Percentiles rank a stretch among this genome's conserved stretches.
Conservation (phyloP, 2,329 filamentous ascomycete species). For the Ophiocordyceps sinensis region DNA sequence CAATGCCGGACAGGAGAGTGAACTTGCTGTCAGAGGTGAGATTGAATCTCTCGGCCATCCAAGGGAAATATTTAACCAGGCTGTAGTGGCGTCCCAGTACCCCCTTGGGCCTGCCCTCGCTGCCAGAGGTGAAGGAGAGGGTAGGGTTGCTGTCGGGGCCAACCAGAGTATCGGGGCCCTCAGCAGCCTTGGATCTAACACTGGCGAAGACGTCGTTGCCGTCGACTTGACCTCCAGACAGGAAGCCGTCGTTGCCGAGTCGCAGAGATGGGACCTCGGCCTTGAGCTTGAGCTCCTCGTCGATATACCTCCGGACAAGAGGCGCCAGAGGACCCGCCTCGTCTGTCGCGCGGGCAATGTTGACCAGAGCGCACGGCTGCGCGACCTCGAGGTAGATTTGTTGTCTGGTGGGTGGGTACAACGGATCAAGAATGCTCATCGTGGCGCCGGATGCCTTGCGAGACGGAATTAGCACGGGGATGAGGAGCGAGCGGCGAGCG, state of each 20-base stretch:
- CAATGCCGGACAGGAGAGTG: constrained; percentile 74
- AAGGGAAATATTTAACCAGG: constrained; percentile 74
- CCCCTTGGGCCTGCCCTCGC: constrained; percentile 71
- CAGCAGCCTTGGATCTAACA: constrained; percentile 32
- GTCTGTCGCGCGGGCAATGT: constrained; percentile 56
- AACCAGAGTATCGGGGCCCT: constrained; percentile 57
- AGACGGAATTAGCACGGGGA: neutral
- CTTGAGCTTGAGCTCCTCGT: constrained; percentile 56
- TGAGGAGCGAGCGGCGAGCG: neutral
- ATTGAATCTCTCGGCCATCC: constrained; percentile 79
- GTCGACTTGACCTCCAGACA: constrained; percentile 53
- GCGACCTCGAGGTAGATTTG: constrained; percentile 64
- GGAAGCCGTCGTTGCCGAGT: constrained; percentile 53
- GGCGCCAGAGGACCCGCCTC: constrained; percentile 30
- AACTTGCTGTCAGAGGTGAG: constrained; percentile 61
- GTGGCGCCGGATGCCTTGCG: constrained; percentile 40
- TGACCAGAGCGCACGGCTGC: constrained; percentile 49
- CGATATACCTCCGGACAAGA: constrained; percentile 48
- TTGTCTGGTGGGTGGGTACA: constrained; percentile 15
- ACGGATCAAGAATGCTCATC: constrained; percentile 58
- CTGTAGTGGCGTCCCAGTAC: constrained; percentile 80
- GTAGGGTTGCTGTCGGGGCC: constrained; percentile 77
- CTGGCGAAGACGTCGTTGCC: constrained; percentile 53
- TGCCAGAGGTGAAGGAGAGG: constrained; percentile 59
- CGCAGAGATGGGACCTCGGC: constrained; percentile 61